A percentile compares a stretch with the other conserved stretches of the same genome.
phyloP scores from a whole-genome alignment of 2,329 filamentous ascomycete species.

The Fusarium zealandicum region DNA sequence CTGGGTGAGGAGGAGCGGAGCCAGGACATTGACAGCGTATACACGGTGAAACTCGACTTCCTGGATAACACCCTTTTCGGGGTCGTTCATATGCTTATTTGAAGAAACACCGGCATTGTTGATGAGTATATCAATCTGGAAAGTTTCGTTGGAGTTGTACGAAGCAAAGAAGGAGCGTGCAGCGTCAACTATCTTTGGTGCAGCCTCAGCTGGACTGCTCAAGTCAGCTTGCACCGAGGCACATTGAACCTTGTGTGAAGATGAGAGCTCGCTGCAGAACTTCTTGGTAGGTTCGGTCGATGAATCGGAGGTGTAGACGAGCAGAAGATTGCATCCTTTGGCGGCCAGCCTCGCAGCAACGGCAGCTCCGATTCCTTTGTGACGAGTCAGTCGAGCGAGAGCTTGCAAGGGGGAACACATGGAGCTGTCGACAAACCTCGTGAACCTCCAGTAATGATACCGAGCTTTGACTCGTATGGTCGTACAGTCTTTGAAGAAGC shows the following conservation, averaged over 20 bases:
- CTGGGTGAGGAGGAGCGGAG: slow-evolving; percentile 79
- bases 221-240: slow-evolving; percentile 44
- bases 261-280: slow-evolving; percentile 56
- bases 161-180: slow-evolving; percentile 40
- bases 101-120: slow-evolving; percentile 82
- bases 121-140: slow-evolving; percentile 77
- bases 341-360: slow-evolving; percentile 64
- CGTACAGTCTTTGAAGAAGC: slow-evolving; percentile 17
- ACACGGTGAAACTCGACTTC: slow-evolving; percentile 72
- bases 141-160: slow-evolving; percentile 31
- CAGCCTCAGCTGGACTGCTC: slow-evolving; percentile 35
- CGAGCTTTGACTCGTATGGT: slow-evolving; percentile 45
- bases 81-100: slow-evolving; percentile 69
- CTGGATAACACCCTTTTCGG: slow-evolving; percentile 59
- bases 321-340: slow-evolving; percentile 66
- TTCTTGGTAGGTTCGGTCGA: slow-evolving; percentile 57
- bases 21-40: slow-evolving; percentile 83
- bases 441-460: slow-evolving; percentile 46
- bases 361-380: slow-evolving; percentile 65
- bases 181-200: slow-evolving; percentile 42
- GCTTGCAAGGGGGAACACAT: neutral
- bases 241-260: slow-evolving; percentile 50
- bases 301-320: slow-evolving; percentile 66
- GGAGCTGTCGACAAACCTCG: slow-evolving; percentile 37
- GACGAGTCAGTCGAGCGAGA: slow-evolving; percentile 4